A percentile compares a stretch with the other conserved stretches of the same genome.
Conservation (phyloP, 371 early-diverging fungal species). For the Fennellomyces sp. region DNA sequence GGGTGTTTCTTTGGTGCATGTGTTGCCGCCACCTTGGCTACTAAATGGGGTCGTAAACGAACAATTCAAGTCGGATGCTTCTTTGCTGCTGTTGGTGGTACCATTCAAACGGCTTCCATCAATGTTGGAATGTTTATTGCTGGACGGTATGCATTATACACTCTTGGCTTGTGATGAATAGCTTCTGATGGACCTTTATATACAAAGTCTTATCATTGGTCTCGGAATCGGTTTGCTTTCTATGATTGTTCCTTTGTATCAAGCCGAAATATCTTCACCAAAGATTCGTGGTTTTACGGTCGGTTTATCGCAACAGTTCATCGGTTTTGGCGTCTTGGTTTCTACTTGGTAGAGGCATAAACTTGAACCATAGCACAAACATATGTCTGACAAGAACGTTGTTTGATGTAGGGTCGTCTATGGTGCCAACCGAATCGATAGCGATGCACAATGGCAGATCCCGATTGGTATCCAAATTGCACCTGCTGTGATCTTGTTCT, state of each 20-base stretch:
- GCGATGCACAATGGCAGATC: slow-evolving; percentile 39
- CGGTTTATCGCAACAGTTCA: slow-evolving; percentile 27
- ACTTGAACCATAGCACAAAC: not conserved
- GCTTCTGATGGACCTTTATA: no score
- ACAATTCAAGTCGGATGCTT: slow-evolving; percentile 31
- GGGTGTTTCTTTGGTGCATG: slow-evolving; percentile 28
- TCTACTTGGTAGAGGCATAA: slow-evolving; percentile 11
- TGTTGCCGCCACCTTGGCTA: slow-evolving; percentile 14
- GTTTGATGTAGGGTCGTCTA: slow-evolving; percentile 31
- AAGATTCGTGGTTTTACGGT: slow-evolving; percentile 31
- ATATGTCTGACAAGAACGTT: not conserved
- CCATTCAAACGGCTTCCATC: slow-evolving; percentile 28
- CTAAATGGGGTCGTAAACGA: slow-evolving; percentile 22
- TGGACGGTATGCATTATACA: slow-evolving; percentile 17
- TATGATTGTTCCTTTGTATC: slow-evolving; percentile 48
- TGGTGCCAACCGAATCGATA: slow-evolving; percentile 21
- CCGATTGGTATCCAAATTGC: slow-evolving; percentile 42
- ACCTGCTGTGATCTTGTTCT: slow-evolving; percentile 38
- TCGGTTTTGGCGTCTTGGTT: slow-evolving; percentile 24
- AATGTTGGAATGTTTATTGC: slow-evolving; percentile 30
- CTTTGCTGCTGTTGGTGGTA: slow-evolving; percentile 27
- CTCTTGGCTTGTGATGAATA: not conserved
- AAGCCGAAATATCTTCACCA: slow-evolving; percentile 50
- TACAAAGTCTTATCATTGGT: slow-evolving; percentile 37
- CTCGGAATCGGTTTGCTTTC: slow-evolving; percentile 46